Base-by-base conservation (phyloP, 202 grass and related monocot genomes). In the Setaria viridis region DNA sequence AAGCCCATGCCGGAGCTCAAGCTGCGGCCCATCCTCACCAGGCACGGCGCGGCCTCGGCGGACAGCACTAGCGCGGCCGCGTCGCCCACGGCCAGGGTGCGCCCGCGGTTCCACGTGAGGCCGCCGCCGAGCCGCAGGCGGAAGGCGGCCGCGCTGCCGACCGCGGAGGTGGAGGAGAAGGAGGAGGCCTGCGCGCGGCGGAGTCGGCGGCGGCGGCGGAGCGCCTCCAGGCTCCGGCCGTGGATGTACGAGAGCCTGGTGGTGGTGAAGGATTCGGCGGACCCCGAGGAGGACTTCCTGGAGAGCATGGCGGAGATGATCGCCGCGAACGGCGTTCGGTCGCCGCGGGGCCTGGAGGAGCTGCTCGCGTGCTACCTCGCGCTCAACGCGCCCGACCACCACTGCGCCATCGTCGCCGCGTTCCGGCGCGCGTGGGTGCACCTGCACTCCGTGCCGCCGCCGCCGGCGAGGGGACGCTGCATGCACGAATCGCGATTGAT, bases 301-400 rank as follows among this genome's bases (percentile, higher is more conserved):
- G 86, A 85, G 85, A 95, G 93, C 85, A 98, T 98, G 91, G 60
- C 79, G 77, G 93, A 94, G 70, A 95, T 98, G 95, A 92, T 98
- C 73, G 64, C 92, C 4, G 90, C 88, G 62, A 81, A 92, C 69
- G 89, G 85, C 41, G 89, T 92, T 50, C 73, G 81, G 2, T 70
- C 77, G 59, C 46, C 87, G 11, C 72, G 81, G 46, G 88, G 88
- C 9, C 84, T 98, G 0, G 86, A 98, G 88, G 95, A 95, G n/a
- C 88, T 98, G 4, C 78, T 98, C 60, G 93, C 91, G 5, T 95
- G 95, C 80, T 98, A 95, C 89, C 70, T 98, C 37, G 81, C 91
- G 19, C 85, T 98, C 79, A 98, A 98, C 86, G 85, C 86, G 33
- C 70, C 82, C 67, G 93, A 92, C 41, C 92, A 94, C 82, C 93